Conservation (phyloP, 176 grass and related monocot species). For the Eleusine coracana region DNA sequence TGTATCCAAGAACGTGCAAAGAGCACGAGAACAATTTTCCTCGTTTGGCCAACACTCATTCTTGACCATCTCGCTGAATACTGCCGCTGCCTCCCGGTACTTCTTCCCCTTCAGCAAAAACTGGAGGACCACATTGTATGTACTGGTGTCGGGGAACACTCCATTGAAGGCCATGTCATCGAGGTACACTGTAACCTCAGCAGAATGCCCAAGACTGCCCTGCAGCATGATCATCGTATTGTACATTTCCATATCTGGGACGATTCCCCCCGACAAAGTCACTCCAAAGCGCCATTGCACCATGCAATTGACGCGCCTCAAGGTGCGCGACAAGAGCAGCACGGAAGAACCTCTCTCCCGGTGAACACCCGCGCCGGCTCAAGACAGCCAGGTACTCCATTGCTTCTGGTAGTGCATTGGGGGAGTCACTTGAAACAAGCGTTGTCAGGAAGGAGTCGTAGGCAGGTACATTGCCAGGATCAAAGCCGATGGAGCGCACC, state of each 20-base stretch:
- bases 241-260: constrained; percentile 69
- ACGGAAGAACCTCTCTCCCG: constrained; percentile 74
- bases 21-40: constrained; percentile 50
- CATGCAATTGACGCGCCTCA: constrained; percentile 28
- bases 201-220: constrained; percentile 39
- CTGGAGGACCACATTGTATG: constrained; percentile 64
- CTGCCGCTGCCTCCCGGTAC: constrained; percentile 47
- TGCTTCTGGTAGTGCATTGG: constrained; percentile 51
- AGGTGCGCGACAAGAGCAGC: constrained; percentile 46
- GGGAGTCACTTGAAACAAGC: constrained; percentile 51
- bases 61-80: constrained; percentile 91
- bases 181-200: constrained; percentile 49
- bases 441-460: constrained; percentile 84
- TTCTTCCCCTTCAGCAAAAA: constrained; percentile 62
- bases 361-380: constrained; percentile 48
- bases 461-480: constrained; percentile 60
- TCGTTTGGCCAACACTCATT: constrained; percentile 65
- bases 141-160: constrained; percentile 62
- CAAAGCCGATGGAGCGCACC: constrained; percentile 50
- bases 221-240: constrained; percentile 65
- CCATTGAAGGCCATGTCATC: constrained; percentile 74
- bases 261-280: constrained; percentile 43
- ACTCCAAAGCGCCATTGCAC: constrained; percentile 58
- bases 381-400: constrained; percentile 55
- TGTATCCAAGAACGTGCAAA: constrained; percentile 61